Base-by-base conservation (phyloP, 495 filamentous ascomycete species). In the Tuber melanosporum region DNA sequence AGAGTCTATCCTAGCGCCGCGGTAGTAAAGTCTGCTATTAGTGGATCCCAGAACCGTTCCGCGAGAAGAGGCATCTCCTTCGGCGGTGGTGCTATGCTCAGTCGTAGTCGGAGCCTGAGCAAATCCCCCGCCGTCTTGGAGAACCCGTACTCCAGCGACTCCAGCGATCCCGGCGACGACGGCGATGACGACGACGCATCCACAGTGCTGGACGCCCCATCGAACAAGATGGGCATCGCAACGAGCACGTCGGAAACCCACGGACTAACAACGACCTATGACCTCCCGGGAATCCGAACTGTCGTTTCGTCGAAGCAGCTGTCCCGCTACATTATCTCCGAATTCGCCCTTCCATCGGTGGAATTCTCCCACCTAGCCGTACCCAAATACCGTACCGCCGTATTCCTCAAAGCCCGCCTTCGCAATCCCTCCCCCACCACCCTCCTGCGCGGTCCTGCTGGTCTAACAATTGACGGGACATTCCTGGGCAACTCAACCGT, bases 401-500 rank as follows among this genome's bases (percentile, higher is more conserved):
- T 91, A 0, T 92, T 91, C 84, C 87, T 92, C 66, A 89, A 89
- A 76, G 91, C 90, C 15, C 87, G 87, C 44, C 83, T 93, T 45
- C 85, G 86, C 73, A 93, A 92, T 77, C 86, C 85, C 6, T 88
- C 86, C 70, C 85, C 86, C 70, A 85, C 91, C 66, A 89, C 88
- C 1, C 86, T 93, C 4, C 88, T 91, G 45, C 86, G 86, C 75
- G 91, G 90, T 22, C 86, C 86, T 1, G 87, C 87, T 0, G 90
- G 91, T 2, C 85, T 93, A 20, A 91, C 90, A 3, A 89, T 92
- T 41, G 91, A 93, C 80, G 90, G 89, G 5, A 88, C 87, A 15
- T 92, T 92, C 82, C 83, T 93, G 45, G 91, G 91, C 15, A 89
- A 89, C 62, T 86, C 88, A 2, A 84, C 84, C 0, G 82, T 92